Conservation (phyloP, 805 yeast genomes). For the Metschnikowia koreensis region DNA sequence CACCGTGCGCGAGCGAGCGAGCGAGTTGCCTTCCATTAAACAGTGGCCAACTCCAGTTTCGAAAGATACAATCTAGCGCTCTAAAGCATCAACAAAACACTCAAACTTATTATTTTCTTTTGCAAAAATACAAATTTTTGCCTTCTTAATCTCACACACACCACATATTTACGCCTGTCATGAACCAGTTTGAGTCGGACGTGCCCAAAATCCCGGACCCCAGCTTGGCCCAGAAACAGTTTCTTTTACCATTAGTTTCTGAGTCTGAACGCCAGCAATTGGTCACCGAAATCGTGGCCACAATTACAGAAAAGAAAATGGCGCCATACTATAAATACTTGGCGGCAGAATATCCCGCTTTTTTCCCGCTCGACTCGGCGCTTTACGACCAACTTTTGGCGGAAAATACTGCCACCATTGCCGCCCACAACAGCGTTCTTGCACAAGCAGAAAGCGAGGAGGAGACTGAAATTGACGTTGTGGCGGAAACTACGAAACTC, state of each 20-base stretch:
- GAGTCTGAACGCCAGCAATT: constrained; percentile 39
- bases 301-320: constrained; percentile 60
- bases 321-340: constrained; percentile 83
- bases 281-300: constrained; percentile 44
- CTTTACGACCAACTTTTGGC: constrained; percentile 50
- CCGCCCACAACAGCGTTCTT: constrained; percentile 52
- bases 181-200: constrained; percentile 42
- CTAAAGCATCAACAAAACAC: too few species aligned
- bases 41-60: too few species aligned
- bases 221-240: constrained; percentile 76
- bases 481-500: constrained; percentile 71
- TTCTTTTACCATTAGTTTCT: constrained; percentile 44
- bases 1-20: too few species aligned
- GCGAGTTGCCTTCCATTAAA: too few species aligned
- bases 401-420: constrained; percentile 56
- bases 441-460: constrained; percentile 59
- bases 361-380: constrained; percentile 57
- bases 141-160: neutral
- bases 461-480: constrained; percentile 83
- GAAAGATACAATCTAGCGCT: too few species aligned
- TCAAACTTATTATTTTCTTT: neutral
- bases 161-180: neutral
- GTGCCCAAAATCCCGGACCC: constrained; percentile 74
- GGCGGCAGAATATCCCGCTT: constrained; percentile 29
- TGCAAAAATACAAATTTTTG: neutral